Conservation (phyloP, 1,139 yeast genomes). For the Diutina sp. region DNA sequence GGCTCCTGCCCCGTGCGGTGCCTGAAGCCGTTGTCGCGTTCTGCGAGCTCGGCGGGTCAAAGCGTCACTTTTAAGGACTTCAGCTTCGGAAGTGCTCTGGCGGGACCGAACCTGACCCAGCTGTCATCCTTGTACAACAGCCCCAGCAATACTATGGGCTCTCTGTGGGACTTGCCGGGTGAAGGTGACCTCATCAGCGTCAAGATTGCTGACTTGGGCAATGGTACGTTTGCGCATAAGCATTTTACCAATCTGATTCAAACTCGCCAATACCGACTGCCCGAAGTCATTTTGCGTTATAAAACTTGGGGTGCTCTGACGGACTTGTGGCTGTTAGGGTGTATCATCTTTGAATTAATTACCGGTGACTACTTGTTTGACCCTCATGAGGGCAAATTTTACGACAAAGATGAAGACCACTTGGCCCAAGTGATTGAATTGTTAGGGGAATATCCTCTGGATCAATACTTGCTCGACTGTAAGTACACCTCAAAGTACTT, state of each 20-base stretch:
- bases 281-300: constrained; percentile 58
- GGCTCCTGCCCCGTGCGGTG: neutral
- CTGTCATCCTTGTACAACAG: neutral
- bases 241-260: constrained; percentile 81
- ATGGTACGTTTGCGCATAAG: constrained; percentile 62
- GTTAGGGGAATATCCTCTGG: constrained; percentile 43
- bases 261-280: constrained; percentile 77
- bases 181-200: constrained; percentile 6
- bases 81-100: neutral
- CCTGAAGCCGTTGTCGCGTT: neutral
- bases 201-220: constrained; percentile 78
- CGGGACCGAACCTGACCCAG: neutral
- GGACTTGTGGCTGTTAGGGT: constrained; percentile 78
- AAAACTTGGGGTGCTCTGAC: constrained; percentile 74
- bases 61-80: neutral
- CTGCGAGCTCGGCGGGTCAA: neutral
- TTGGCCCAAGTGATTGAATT: constrained; percentile 69
- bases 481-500: constrained; percentile 39
- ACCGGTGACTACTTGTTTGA: constrained; percentile 83
- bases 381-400: constrained; percentile 54
- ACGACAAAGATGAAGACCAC: constrained; percentile 74
- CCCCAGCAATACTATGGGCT: neutral
- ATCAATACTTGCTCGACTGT: constrained; percentile 36
- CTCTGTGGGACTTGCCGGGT: neutral
- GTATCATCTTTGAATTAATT: constrained; percentile 65